Conservation (phyloP, 2,329 filamentous ascomycete species). For the Colletotrichum theobromicola region DNA sequence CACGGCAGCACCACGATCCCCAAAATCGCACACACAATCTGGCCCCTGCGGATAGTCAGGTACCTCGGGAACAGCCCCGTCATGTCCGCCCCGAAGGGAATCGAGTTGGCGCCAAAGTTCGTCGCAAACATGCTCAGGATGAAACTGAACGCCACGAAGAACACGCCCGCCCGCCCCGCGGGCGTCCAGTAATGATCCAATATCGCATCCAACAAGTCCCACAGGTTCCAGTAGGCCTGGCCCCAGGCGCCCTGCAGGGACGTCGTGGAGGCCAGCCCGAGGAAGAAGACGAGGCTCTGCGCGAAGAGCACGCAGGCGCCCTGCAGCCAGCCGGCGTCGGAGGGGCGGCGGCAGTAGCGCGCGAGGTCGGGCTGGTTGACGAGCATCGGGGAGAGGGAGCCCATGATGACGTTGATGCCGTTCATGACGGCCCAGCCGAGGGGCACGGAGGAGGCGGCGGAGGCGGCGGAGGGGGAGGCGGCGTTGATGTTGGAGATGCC, state of each 20-base stretch:
- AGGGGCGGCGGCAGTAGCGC: constrained; percentile 35
- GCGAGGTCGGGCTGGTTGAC: constrained; percentile 42
- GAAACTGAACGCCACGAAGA: constrained; percentile 32
- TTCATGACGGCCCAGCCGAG: constrained; percentile 42
- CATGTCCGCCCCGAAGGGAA: constrained; percentile 38
- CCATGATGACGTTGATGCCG: constrained; percentile 44
- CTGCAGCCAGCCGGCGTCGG: constrained; percentile 35
- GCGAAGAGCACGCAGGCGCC: constrained; percentile 29
- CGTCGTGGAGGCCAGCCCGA: constrained; percentile 34
- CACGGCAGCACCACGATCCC: constrained; percentile 35
- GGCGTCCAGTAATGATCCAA: constrained; percentile 38
- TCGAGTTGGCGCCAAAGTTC: constrained; percentile 33
- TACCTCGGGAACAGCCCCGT: constrained; percentile 34
- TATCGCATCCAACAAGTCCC: constrained; percentile 39
- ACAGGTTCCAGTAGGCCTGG: constrained; percentile 41
- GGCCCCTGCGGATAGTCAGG: constrained; percentile 35
- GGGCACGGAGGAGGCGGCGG: constrained; percentile 27
- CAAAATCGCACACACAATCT: constrained; percentile 34
- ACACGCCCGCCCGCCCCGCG: constrained; percentile 34
- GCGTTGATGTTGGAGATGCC: constrained; percentile 30
- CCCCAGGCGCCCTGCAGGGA: constrained; percentile 37
- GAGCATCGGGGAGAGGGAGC: constrained; percentile 36
- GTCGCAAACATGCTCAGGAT: constrained; percentile 26
- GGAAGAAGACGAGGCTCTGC: constrained; percentile 31
- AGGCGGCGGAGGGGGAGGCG: constrained; percentile 28